Conservation (phyloP, 495 filamentous ascomycete species). For the Annulohypoxylon maeteangense region DNA sequence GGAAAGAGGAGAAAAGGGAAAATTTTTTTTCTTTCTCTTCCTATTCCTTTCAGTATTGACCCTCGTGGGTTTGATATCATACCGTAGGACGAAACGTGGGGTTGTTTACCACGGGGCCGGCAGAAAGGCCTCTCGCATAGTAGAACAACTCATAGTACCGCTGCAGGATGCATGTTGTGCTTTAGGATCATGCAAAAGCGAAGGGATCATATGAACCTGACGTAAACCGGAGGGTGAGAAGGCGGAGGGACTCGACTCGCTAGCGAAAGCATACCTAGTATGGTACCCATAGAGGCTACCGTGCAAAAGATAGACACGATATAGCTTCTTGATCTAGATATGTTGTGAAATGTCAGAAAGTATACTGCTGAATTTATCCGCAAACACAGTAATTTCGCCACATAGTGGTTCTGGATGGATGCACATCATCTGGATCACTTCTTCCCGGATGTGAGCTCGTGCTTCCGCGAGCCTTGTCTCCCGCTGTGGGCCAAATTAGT, state of each 20-base stretch:
- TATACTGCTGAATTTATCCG: conserved; percentile 43
- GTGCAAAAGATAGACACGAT: conserved; percentile 18
- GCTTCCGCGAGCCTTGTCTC: conserved; percentile 48
- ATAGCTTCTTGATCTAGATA: conserved; percentile 42
- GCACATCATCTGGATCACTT: conserved; percentile 47
- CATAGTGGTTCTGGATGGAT: conserved; percentile 44
- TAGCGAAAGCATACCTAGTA: conserved; percentile 30
- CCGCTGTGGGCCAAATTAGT: conserved; percentile 45
- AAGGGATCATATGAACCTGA: conserved; percentile 39
- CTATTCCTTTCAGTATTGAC: conserved; percentile 23
- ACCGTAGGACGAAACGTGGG: conserved; percentile 46
- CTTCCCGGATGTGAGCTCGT: conserved; percentile 43
- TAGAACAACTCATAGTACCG: conserved; percentile 42
- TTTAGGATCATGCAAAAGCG: conserved; percentile 33
- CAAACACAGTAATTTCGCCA: conserved; percentile 48
- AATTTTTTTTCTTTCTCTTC: conserved; percentile 19
- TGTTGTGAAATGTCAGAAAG: conserved; percentile 37
- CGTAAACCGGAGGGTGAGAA: conserved; percentile 31
- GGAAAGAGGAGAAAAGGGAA: conserved; percentile 35
- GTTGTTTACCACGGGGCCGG: conserved; percentile 42
- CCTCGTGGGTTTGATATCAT: conserved; percentile 44
- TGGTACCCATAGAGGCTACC: conserved; percentile 27
- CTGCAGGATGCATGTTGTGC: conserved; percentile 44
- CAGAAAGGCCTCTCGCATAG: conserved; percentile 40
- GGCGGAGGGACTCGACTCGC: conserved; percentile 28